These are phyloP conservation scores for Coemansia sp. DNA, from an alignment of 192 early-diverging fungal genomes.

Conservation along the genomic window DNA sequence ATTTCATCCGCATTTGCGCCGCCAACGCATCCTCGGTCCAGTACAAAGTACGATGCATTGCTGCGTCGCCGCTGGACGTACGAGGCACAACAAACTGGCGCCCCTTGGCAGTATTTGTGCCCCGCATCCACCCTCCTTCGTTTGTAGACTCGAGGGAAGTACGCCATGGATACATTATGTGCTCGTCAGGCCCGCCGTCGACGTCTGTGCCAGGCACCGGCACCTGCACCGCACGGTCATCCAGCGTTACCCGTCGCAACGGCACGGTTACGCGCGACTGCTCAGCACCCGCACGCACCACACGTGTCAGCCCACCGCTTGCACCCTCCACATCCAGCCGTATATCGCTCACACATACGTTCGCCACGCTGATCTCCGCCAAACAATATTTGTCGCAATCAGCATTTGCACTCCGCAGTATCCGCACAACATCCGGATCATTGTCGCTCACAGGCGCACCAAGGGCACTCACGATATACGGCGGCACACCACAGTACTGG, in stretches of 20 bases:
- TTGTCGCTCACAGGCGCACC: not conserved
- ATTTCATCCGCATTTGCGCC: conserved; percentile 31
- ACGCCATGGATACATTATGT: conserved; percentile 45
- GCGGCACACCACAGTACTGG: conserved; percentile 32
- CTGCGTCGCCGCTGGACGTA: conserved; percentile 9
- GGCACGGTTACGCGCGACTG: conserved; percentile 31
- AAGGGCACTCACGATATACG: conserved; percentile 25
- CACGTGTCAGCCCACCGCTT: not conserved
- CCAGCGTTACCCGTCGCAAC: conserved; percentile 21
- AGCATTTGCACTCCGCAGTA: conserved; percentile 11
- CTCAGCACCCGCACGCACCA: not conserved
- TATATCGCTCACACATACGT: conserved; percentile 23
- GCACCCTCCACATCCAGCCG: conserved; percentile 18
- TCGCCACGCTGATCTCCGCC: conserved; percentile 29
- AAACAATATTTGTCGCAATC: conserved; percentile 27
- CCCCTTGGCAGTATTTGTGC: conserved; percentile 1
- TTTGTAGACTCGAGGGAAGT: not conserved
- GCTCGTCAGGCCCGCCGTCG: conserved; percentile 32
- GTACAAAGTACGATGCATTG: conserved; percentile 17
- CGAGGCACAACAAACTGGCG: conserved; percentile 43
- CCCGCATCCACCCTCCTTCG: conserved; percentile 16
- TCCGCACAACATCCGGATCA: conserved; percentile 8
- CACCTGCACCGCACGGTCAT: not conserved
- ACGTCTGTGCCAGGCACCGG: conserved; percentile 43
- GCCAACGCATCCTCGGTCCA: conserved; percentile 38